Percentiles rank a stretch among this genome's conserved stretches.
Conservation (phyloP, 2,329 filamentous ascomycete species). For the Volutella citrinella region DNA sequence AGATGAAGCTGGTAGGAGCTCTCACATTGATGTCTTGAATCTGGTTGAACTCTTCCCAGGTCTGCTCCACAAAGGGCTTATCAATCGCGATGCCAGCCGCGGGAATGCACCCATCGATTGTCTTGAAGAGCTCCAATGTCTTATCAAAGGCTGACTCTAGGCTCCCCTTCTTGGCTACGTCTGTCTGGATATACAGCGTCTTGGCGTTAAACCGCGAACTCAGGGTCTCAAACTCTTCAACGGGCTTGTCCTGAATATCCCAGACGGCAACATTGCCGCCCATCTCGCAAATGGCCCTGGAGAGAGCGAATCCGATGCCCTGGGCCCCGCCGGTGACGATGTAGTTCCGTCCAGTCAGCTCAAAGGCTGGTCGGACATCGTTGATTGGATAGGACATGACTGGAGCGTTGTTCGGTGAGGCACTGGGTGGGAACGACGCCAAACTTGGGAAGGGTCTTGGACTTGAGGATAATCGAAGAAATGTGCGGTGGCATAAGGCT, state of each 20-base stretch:
- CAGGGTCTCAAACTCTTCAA: constrained; percentile 23
- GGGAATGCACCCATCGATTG: constrained; percentile 26
- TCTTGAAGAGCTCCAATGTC: constrained; percentile 17
- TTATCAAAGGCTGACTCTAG: constrained; percentile 18
- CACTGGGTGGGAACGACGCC: no score
- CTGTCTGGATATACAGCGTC: constrained; percentile 24
- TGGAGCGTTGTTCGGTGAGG: no score
- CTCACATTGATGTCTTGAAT: constrained; percentile 40
- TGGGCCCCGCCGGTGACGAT: constrained; percentile 35
- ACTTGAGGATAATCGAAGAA: no score
- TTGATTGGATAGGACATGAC: background rate
- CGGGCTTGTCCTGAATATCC: constrained; percentile 28
- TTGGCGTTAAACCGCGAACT: constrained; percentile 14
- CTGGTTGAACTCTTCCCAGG: constrained; percentile 35
- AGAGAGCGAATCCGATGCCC: constrained; percentile 35
- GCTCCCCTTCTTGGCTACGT: constrained; percentile 26
- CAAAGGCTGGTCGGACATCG: constrained; percentile 19
- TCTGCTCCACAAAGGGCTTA: constrained; percentile 40
- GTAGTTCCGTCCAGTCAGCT: constrained; percentile 30
- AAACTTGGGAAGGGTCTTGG: no score
- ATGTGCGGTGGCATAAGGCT: no score
- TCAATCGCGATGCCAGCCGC: constrained; percentile 37
- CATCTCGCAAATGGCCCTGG: constrained; percentile 35
- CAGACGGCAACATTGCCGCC: constrained; percentile 35
- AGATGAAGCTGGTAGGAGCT: no score